Conservation (phyloP, 176 grass and related monocot species). For the Paspalum vaginatum region DNA sequence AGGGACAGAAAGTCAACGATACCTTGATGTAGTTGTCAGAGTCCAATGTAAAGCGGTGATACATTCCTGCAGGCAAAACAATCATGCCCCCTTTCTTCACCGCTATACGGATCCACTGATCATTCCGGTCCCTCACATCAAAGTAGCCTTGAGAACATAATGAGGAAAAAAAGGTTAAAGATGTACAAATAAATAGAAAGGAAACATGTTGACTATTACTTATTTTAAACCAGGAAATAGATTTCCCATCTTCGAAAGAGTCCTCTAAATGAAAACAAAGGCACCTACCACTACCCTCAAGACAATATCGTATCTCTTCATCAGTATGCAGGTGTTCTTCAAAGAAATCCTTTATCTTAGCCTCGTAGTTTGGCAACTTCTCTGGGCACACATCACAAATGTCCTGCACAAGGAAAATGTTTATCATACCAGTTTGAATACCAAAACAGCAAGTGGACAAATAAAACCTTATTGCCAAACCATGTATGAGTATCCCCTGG, state of each 20-base stretch:
- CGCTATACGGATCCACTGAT: conserved; percentile 84
- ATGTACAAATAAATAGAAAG: conserved; percentile 15
- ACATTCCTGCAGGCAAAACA: conserved; percentile 96
- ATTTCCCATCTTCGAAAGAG: background rate
- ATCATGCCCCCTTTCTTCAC: conserved; percentile 96
- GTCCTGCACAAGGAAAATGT: conserved; percentile 63
- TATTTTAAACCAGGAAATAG: background rate
- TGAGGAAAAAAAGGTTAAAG: background rate
- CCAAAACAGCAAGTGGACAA: conserved; percentile 1
- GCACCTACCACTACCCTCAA: conserved; percentile 85
- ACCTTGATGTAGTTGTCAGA: conserved; percentile 92
- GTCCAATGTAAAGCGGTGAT: conserved; percentile 92
- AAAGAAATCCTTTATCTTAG: conserved; percentile 83
- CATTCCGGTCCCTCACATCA: conserved; percentile 78
- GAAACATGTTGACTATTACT: background rate
- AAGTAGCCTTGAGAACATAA: conserved; percentile 70
- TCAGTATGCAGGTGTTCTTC: conserved; percentile 94
- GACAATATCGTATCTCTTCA: conserved; percentile 94
- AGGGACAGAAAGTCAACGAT: conserved; percentile 24
- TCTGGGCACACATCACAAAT: conserved; percentile 85
- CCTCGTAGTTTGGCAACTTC: conserved; percentile 87
- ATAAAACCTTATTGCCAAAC: conserved; percentile 38
- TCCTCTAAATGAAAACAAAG: conserved; percentile 15
- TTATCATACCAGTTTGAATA: background rate
- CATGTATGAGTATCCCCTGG: conserved; percentile 87